Conservation (phyloP, 2,329 filamentous ascomycete species). For the Epichloe sibirici region DNA sequence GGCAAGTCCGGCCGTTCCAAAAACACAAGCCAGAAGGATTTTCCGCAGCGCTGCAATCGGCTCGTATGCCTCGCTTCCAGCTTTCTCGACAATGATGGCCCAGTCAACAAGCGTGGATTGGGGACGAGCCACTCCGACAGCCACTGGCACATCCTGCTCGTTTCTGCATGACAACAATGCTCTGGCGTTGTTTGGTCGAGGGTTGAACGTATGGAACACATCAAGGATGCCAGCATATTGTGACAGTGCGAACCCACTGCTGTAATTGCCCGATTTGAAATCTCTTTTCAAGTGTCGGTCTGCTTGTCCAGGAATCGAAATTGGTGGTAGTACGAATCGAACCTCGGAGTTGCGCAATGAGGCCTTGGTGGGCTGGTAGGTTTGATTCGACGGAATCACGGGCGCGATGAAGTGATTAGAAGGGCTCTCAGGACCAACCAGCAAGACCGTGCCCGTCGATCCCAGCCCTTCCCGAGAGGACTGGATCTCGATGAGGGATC, state of each 20-base stretch:
- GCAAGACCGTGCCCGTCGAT: constrained; percentile 53
- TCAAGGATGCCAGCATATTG: constrained; percentile 51
- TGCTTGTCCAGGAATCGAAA: constrained; percentile 21
- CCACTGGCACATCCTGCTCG: constrained; percentile 56
- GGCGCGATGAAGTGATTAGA: constrained; percentile 51
- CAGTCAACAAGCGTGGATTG: constrained; percentile 61
- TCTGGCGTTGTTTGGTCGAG: constrained; percentile 50
- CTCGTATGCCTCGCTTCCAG: constrained; percentile 58
- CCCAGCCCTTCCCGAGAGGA: constrained; percentile 58
- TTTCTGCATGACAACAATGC: constrained; percentile 58
- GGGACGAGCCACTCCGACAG: constrained; percentile 68
- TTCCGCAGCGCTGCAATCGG: constrained; percentile 66
- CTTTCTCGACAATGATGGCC: constrained; percentile 71
- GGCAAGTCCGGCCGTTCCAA: constrained; percentile 66
- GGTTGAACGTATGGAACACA: constrained; percentile 42
- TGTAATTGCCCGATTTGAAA: constrained; percentile 26
- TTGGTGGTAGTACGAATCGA: constrained; percentile 49
- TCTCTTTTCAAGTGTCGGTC: constrained; percentile 33
- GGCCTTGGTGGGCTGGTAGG: constrained; percentile 25
- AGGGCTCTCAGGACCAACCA: constrained; percentile 53
- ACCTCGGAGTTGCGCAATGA: constrained; percentile 33
- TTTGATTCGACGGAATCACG: constrained; percentile 33
- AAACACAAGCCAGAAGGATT: constrained; percentile 74
- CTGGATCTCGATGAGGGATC: constrained; percentile 49
- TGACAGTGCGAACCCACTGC: constrained; percentile 43